These are phyloP conservation scores for Digitaria exilis DNA, from an alignment of 202 grass and related monocot species.

Conservation along the genomic window DNA sequence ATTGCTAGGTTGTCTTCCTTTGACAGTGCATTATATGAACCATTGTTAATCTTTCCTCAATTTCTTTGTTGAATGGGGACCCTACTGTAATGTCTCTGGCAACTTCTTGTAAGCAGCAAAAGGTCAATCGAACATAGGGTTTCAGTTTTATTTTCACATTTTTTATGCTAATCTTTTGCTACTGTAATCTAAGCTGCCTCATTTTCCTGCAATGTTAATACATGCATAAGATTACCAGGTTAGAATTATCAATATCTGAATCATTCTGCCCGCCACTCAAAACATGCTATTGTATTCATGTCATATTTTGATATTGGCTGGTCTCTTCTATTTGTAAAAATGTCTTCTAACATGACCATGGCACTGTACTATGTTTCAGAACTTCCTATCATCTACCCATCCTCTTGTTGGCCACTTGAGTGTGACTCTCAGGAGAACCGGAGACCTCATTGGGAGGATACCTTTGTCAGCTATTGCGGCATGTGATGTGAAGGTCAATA, in stretches of 20 bases:
- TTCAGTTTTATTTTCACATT: not conserved
- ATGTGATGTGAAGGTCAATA: constrained; percentile 81
- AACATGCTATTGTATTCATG: constrained; percentile 4
- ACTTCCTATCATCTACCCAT: constrained; percentile 78
- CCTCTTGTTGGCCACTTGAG: constrained; percentile 82
- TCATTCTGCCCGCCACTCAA: constrained; percentile 2
- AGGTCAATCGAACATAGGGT: not conserved
- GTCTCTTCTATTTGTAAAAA: not conserved
- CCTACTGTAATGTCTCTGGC: not conserved
- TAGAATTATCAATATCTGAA: not conserved
- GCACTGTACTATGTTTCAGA: constrained; percentile 38
- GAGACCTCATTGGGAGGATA: constrained; percentile 63
- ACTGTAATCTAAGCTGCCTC: not conserved
- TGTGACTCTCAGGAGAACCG: constrained; percentile 60
- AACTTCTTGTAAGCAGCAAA: not conserved
- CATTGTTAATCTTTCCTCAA: not conserved
- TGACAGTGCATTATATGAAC: constrained; percentile 20
- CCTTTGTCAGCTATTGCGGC: constrained; percentile 65
- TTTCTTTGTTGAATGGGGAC: not conserved
- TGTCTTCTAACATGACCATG: constrained; percentile 32
- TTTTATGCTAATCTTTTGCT: not conserved
- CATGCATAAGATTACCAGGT: not conserved
- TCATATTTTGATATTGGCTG: not conserved
- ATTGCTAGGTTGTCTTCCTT: not conserved
- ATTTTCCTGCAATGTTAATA: constrained; percentile 6